These are phyloP conservation scores for Phaseolus lunatus DNA, from an alignment of 306 rosid species.

Conservation along the genomic window DNA sequence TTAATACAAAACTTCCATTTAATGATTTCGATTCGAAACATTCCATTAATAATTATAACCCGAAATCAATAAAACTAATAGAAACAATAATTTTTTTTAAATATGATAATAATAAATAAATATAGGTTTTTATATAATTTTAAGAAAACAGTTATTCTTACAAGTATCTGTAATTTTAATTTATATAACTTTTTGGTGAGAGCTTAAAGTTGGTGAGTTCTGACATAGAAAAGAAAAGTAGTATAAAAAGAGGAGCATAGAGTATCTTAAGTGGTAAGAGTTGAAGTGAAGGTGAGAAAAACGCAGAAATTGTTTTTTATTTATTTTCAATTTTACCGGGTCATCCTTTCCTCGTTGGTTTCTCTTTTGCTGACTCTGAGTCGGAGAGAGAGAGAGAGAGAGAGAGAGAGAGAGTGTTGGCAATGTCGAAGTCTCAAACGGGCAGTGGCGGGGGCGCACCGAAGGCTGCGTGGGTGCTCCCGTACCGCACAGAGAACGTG, in stretches of 20 bases:
- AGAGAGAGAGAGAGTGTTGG: background rate
- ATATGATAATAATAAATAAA: too few species aligned
- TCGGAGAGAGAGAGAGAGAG: background rate
- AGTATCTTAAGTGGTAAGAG: background rate
- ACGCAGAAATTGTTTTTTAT: background rate
- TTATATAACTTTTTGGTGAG: too few species aligned
- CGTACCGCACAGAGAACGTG: slow-evolving; percentile 51
- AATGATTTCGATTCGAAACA: too few species aligned
- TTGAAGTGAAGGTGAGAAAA: background rate
- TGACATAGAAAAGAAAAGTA: too few species aligned
- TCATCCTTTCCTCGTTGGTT: background rate
- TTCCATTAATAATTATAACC: too few species aligned
- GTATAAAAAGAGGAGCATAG: background rate
- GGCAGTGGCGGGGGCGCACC: slow-evolving; percentile 19
- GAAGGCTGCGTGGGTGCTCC: slow-evolving; percentile 57
- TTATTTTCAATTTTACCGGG: slow-evolving; percentile 6
- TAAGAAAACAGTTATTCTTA: too few species aligned
- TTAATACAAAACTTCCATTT: too few species aligned
- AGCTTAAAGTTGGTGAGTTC: too few species aligned
- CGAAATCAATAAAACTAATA: too few species aligned
- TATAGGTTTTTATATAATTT: too few species aligned
- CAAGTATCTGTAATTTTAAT: too few species aligned
- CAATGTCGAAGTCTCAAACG: slow-evolving; percentile 48
- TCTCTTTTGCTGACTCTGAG: background rate
- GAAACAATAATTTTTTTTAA: too few species aligned